A percentile compares a stretch with the other conserved stretches of the same genome.
phyloP scores from a whole-genome alignment of 345 rosid species.

The Cochlearia excelsa region DNA sequence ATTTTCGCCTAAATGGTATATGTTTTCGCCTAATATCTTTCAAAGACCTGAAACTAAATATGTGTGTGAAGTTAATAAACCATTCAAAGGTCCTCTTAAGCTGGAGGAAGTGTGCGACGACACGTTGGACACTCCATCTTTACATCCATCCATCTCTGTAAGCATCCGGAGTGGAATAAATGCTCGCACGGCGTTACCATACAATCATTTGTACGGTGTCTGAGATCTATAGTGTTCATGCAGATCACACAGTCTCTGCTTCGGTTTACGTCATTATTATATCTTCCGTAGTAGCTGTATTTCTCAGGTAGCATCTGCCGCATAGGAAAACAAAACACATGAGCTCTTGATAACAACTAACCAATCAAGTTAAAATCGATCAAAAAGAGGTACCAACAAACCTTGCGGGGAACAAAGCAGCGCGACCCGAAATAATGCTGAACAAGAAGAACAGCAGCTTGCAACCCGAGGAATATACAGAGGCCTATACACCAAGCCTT shows the following conservation, averaged over 20 bases:
- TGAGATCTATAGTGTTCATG: slow-evolving; percentile 81
- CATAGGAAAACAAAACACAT: slow-evolving; percentile 24
- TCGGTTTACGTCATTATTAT: slow-evolving; percentile 49
- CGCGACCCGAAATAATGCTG: slow-evolving; percentile 96
- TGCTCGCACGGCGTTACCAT: slow-evolving; percentile 99
- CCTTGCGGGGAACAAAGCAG: slow-evolving; percentile 96
- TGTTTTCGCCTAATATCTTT: slow-evolving; percentile 14
- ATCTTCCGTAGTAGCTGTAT: slow-evolving; percentile 80
- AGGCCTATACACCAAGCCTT: slow-evolving; percentile 74
- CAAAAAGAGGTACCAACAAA: slow-evolving; percentile 31
- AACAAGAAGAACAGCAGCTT: slow-evolving; percentile 83
- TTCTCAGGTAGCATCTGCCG: slow-evolving; percentile 90
- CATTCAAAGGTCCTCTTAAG: slow-evolving; percentile 28
- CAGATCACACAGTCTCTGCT: slow-evolving; percentile 86
- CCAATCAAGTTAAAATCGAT: slow-evolving; percentile 34
- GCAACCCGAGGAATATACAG: slow-evolving; percentile 65
- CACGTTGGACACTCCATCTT: slow-evolving; percentile 99
- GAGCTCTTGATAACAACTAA: slow-evolving; percentile 79
- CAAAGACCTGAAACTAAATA: slow-evolving; percentile 24
- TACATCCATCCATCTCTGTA: slow-evolving; percentile 99
- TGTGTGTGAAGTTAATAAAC: slow-evolving; percentile 23
- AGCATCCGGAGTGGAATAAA: slow-evolving; percentile 88
- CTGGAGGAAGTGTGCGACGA: slow-evolving; percentile 89
- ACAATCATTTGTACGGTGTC: slow-evolving; percentile 61
- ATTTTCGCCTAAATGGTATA: neutral